Conservation (phyloP, 108 stramenopile species). For the Nitzschia putrida region DNA sequence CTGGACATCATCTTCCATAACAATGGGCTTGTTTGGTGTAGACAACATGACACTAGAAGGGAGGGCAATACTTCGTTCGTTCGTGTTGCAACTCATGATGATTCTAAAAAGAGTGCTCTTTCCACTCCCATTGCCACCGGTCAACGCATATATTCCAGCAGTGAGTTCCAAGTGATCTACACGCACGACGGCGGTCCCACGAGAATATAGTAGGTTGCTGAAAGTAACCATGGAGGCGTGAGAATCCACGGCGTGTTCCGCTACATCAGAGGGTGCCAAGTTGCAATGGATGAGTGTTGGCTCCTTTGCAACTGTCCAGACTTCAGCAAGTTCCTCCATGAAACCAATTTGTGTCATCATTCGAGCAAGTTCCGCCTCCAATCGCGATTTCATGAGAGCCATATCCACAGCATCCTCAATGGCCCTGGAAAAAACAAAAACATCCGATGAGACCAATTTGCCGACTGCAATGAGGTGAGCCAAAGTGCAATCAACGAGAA, state of each 20-base stretch:
- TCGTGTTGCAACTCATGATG: constrained; percentile 80
- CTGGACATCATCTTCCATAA: constrained; percentile 45
- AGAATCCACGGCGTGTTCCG: constrained; percentile 6
- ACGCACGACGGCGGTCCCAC: constrained; percentile 73
- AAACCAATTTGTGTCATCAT: constrained; percentile 82
- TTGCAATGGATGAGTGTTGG: constrained; percentile 61
- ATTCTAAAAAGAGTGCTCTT: constrained; percentile 76
- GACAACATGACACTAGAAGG: constrained; percentile 70
- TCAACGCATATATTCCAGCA: constrained; percentile 82
- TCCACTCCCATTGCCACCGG: constrained; percentile 66
- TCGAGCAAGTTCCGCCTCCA: constrained; percentile 79
- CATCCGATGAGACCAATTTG: constrained; percentile 73
- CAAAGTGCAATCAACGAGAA: constrained; percentile 83
- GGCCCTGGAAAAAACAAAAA: constrained; percentile 84
- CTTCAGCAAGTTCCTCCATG: constrained; percentile 53
- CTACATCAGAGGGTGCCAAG: constrained; percentile 21
- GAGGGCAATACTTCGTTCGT: constrained; percentile 71
- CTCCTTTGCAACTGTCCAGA: constrained; percentile 65
- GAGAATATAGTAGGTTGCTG: constrained; percentile 65
- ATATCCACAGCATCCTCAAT: constrained; percentile 88
- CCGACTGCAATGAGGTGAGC: constrained; percentile 75
- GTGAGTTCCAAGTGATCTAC: constrained; percentile 68
- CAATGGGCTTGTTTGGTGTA: constrained; percentile 52
- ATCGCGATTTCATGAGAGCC: constrained; percentile 75
- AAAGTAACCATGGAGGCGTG: constrained; percentile 44